Evolutionary conservation across 2,329 filamentous ascomycete genomes (phyloP).

Genomic region (Aspergillus pseudoterreus): DNA sequence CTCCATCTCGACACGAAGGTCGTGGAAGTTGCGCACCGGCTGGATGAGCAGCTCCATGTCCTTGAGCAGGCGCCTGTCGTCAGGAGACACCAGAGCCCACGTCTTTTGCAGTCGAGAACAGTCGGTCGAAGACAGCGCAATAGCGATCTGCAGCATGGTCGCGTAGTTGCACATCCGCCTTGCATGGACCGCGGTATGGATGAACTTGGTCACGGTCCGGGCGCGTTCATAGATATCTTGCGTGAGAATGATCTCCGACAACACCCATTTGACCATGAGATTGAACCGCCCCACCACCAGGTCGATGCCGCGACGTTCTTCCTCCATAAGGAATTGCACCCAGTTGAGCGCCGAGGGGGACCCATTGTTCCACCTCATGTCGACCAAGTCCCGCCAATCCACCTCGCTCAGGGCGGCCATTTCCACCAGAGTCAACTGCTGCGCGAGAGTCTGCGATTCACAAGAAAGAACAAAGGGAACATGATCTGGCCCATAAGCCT

Average conservation of each 20-base stretch:
- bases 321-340: conserved; percentile 57
- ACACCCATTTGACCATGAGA: conserved; percentile 62
- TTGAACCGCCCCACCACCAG: conserved; percentile 65
- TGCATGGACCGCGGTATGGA: conserved; percentile 59
- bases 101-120: conserved; percentile 55
- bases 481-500: conserved; percentile 38
- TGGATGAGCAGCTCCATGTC: conserved; percentile 60
- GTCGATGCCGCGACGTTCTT: conserved; percentile 58
- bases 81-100: conserved; percentile 54
- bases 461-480: conserved; percentile 62
- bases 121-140: conserved; percentile 59
- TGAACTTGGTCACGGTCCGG: conserved; percentile 59
- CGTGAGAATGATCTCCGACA: conserved; percentile 61
- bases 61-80: conserved; percentile 53
- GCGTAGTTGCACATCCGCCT: conserved; percentile 61
- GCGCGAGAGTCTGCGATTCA: conserved; percentile 57
- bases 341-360: conserved; percentile 53
- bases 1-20: conserved; percentile 62
- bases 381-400: conserved; percentile 64
- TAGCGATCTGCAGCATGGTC: conserved; percentile 62
- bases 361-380: conserved; percentile 59
- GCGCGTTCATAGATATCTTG: conserved; percentile 56
- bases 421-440: conserved; percentile 63
- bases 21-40: conserved; percentile 61
- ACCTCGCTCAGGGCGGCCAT: conserved; percentile 64